Evolutionary conservation across 2,329 filamentous ascomycete species (phyloP), one percentile per base, ranked within the genome.

Genomic region (Tothia fuscella): DNA sequence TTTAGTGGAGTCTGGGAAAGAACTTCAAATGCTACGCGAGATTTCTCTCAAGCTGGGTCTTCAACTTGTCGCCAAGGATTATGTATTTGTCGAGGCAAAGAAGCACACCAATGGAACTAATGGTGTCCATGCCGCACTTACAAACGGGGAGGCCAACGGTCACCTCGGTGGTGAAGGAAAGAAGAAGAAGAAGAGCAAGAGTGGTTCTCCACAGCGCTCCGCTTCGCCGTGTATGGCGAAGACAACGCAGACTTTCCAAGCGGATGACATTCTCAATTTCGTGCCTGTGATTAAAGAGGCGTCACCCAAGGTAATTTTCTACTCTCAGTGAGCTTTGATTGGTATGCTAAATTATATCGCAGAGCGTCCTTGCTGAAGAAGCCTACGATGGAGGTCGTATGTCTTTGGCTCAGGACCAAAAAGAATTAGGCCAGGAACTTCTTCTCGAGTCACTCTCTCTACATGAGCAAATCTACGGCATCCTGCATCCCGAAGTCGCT

Each of bases 391-490:
- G 89, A 44, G 91, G 91, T 19, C 84, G 88, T 41, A 89, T 98
- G 56, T 95, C 89, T n/a, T 79, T 98, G 47, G 77, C 91, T 53
- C 89, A 96, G 59, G 82, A 85, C 58, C 87, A 98, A 68, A 89
- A 84, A 66, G 91, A 95, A 64, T 76, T 98, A 34, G 91, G 91
- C 30, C 88, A 95, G 62, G 91, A 98, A 62, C 74, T 98, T 43
- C 74, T 98, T 22, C 68, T 96, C n/a, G 91, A 98, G 63, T 95
- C 88, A 28, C 68, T 98, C 46, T 94, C 91, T 34, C 70, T 98
- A 32, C 89, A 98, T 56, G 91, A 98, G 69, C 91, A 98, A 62
- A 96, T 98, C 51, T 98, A 98, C 55, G 91, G 91, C 46, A 93
- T 96, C 44, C 72, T 98, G 20, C 91, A 98, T 58, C 88, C 91